phyloP scores from a whole-genome alignment of 2,329 filamentous ascomycete genomes.

The Phyllosticta citrichinensis region DNA sequence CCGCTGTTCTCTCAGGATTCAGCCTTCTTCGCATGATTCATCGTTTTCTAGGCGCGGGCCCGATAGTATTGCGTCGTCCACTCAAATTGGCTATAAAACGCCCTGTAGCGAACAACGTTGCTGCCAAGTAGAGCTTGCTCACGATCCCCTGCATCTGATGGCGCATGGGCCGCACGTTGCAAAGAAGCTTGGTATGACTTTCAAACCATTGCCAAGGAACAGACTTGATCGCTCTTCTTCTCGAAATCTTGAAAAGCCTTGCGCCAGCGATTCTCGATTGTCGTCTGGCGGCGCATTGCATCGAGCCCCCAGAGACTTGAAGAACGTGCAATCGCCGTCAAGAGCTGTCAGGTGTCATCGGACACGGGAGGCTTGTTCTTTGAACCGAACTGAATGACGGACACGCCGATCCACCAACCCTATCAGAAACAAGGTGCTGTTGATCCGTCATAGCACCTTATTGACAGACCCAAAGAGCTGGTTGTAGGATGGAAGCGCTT shows the following conservation, averaged over 20 bases:
- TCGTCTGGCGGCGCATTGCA: neutral
- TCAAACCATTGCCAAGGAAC: neutral
- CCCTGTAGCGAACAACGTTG: neutral
- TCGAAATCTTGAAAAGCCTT: neutral
- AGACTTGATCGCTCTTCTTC: neutral
- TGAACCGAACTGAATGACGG: neutral
- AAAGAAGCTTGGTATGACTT: neutral
- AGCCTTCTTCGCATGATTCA: neutral
- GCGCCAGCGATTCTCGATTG: neutral
- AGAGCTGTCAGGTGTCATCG: neutral
- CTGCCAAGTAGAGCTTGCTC: neutral
- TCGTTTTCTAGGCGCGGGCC: too few species aligned
- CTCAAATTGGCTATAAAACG: neutral
- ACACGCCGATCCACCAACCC: neutral
- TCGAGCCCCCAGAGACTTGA: too few species aligned
- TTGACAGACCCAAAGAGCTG: neutral
- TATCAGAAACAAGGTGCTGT: neutral
- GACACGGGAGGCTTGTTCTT: neutral
- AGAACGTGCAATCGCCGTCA: neutral
- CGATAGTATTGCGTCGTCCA: neutral
- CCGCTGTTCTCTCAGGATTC: neutral
- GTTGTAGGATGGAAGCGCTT: neutral
- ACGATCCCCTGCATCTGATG: neutral
- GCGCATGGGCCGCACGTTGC: neutral
- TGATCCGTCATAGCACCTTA: neutral